These are phyloP conservation scores for Kondoa subrosea DNA, from an alignment of 768 basidiomycete genomes.

Conservation along the genomic window DNA sequence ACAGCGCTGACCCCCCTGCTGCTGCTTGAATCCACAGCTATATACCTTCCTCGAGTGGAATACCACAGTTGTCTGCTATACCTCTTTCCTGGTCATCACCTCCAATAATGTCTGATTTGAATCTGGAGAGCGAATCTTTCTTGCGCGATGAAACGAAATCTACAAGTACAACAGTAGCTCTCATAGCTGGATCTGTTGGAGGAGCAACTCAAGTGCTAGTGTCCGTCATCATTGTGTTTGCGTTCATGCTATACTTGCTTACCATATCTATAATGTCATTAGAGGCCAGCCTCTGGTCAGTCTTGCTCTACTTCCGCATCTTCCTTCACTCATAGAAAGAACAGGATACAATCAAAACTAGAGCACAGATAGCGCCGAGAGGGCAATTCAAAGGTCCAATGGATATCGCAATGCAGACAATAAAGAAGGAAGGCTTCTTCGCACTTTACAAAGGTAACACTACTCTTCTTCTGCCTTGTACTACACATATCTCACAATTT, in stretches of 20 bases:
- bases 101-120: too few species aligned
- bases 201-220: slow-evolving; percentile 91
- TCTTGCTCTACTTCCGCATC: too few species aligned
- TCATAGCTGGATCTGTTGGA: slow-evolving; percentile 69
- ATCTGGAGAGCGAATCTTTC: too few species aligned
- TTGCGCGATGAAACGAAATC: not conserved
- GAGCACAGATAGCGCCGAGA: slow-evolving; percentile 34
- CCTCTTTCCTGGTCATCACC: too few species aligned
- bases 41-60: too few species aligned
- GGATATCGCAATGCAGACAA: slow-evolving; percentile 68
- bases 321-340: not conserved
- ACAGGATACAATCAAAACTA: slow-evolving; percentile 28
- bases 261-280: not conserved
- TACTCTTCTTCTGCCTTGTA: not conserved
- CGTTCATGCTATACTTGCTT: not conserved
- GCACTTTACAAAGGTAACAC: slow-evolving; percentile 78
- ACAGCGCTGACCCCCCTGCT: too few species aligned
- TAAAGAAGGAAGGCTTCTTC: slow-evolving; percentile 72
- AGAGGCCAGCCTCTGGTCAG: slow-evolving; percentile 17
- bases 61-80: too few species aligned
- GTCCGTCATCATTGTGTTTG: slow-evolving; percentile 1
- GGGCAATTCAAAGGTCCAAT: slow-evolving; percentile 64
- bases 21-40: too few species aligned
- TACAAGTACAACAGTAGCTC: not conserved
- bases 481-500: not conserved